phyloP scores from a whole-genome alignment of 805 yeast species.

The Hanseniaspora lindneri region DNA sequence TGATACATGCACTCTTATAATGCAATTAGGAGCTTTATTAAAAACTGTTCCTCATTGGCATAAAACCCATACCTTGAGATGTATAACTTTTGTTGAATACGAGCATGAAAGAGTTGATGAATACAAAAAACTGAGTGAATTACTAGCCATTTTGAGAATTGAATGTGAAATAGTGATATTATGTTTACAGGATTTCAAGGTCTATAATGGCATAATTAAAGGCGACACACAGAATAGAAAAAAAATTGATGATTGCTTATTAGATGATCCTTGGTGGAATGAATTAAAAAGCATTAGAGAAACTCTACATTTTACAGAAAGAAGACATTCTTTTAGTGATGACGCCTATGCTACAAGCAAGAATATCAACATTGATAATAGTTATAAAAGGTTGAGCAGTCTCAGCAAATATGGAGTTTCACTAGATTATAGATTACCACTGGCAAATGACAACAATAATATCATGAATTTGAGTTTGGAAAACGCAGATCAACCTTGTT shows the following conservation, averaged over 20 bases:
- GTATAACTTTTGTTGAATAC: slow-evolving; percentile 81
- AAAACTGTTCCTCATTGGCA: slow-evolving; percentile 93
- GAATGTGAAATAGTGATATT: slow-evolving; percentile 69
- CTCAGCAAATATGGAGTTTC: slow-evolving; percentile 14
- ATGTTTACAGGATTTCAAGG: slow-evolving; percentile 45
- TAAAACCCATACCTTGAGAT: slow-evolving; percentile 57
- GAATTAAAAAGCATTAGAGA: slow-evolving; percentile 50
- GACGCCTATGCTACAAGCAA: slow-evolving; percentile 22
- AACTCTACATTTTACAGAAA: slow-evolving; percentile 22
- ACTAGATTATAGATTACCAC: slow-evolving; percentile 5
- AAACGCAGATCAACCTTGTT: neutral
- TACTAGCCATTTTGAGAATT: slow-evolving; percentile 69
- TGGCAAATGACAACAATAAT: neutral
- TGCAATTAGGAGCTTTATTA: slow-evolving; percentile 87
- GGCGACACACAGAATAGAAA: slow-evolving; percentile 42
- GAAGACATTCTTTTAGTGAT: slow-evolving; percentile 29
- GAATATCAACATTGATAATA: neutral
- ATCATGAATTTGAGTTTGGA: neutral
- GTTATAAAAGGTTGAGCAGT: slow-evolving; percentile 1
- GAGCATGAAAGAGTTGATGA: slow-evolving; percentile 63
- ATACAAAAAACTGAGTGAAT: slow-evolving; percentile 42
- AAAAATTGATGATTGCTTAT: slow-evolving; percentile 40
- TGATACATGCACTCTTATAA: slow-evolving; percentile 86
- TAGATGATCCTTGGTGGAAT: slow-evolving; percentile 78
- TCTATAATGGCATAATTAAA: slow-evolving; percentile 65